Conservation (phyloP, 257 asterid genomes). For the Penstemon eatonii region DNA sequence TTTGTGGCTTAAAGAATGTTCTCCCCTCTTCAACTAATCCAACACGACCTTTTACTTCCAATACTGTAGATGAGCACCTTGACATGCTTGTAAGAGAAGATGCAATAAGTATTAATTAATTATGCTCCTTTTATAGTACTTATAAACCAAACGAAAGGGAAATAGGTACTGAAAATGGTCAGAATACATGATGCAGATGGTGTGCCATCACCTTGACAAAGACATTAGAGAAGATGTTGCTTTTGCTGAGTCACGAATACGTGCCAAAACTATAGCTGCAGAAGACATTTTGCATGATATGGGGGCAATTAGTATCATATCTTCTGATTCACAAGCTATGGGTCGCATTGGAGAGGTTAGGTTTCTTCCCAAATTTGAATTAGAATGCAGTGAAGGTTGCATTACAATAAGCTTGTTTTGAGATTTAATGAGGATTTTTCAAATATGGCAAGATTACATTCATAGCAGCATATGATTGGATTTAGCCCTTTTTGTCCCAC, state of each 20-base stretch:
- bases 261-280: slow-evolving; percentile 98
- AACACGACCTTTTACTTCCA: slow-evolving; percentile 85
- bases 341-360: slow-evolving; percentile 95
- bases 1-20: slow-evolving; percentile 88
- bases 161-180: slow-evolving; percentile 25
- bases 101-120: slow-evolving; percentile 27
- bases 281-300: slow-evolving; percentile 97
- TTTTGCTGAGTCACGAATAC: slow-evolving; percentile 96
- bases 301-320: slow-evolving; percentile 96
- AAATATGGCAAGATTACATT: too few relatives aligned
- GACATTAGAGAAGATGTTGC: slow-evolving; percentile 92
- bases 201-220: slow-evolving; percentile 96
- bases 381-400: neutral
- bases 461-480: too few relatives aligned
- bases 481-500: too few relatives aligned
- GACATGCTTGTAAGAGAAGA: slow-evolving; percentile 89
- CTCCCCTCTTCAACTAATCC: slow-evolving; percentile 96
- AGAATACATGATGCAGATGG: slow-evolving; percentile 65
- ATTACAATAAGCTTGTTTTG: slow-evolving; percentile 10
- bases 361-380: neutral
- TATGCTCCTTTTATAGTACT: slow-evolving; percentile 14
- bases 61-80: slow-evolving; percentile 96
- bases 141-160: slow-evolving; percentile 2
- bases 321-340: slow-evolving; percentile 99
- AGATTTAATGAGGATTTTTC: neutral